Conservation (phyloP, 768 basidiomycete genomes). For the Lentinula lateritia region DNA sequence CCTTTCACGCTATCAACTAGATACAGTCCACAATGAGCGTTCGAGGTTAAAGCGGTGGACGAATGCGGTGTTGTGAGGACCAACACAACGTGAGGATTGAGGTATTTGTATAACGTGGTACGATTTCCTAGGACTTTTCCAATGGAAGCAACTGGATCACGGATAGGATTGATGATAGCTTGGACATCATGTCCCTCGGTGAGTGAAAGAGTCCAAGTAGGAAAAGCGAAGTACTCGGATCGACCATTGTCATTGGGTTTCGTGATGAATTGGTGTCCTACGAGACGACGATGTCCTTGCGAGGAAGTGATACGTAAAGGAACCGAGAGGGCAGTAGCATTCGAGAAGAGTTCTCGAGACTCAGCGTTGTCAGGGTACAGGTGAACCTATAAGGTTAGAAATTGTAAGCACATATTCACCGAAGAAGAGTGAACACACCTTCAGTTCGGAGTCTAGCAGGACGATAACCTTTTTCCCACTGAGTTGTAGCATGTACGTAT, state of each 20-base stretch:
- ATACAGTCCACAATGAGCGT: slow-evolving; percentile 55
- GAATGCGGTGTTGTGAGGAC: slow-evolving; percentile 47
- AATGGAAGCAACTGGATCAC: slow-evolving; percentile 62
- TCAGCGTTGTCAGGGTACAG: slow-evolving; percentile 59
- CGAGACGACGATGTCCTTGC: slow-evolving; percentile 39
- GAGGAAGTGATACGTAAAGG: slow-evolving; percentile 31
- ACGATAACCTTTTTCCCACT: slow-evolving; percentile 45
- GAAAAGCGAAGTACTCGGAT: slow-evolving; percentile 34
- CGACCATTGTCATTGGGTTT: slow-evolving; percentile 12
- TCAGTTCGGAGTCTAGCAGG: slow-evolving; percentile 71
- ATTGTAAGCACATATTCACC: too few relatives aligned
- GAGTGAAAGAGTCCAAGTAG: slow-evolving; percentile 64
- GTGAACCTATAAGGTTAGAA: slow-evolving; percentile 37
- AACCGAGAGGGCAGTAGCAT: slow-evolving; percentile 41
- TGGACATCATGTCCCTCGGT: slow-evolving; percentile 53
- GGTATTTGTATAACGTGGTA: slow-evolving; percentile 88
- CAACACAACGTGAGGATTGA: slow-evolving; percentile 75
- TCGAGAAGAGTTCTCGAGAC: slow-evolving; percentile 37
- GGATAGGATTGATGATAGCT: slow-evolving; percentile 37
- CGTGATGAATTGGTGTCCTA: slow-evolving; percentile 50
- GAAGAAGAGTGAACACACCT: slow-evolving; percentile 37
- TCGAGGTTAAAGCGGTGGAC: slow-evolving; percentile 12
- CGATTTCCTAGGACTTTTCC: slow-evolving; percentile 87
- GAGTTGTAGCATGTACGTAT: slow-evolving; percentile 49
- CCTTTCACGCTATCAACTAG: slow-evolving; percentile 81